Percentiles rank a stretch among this genome's conserved stretches.
These are phyloP conservation scores for Microbotryum violaceum DNA, from an alignment of 1,284 basidiomycete species.

Conservation along the genomic window DNA sequence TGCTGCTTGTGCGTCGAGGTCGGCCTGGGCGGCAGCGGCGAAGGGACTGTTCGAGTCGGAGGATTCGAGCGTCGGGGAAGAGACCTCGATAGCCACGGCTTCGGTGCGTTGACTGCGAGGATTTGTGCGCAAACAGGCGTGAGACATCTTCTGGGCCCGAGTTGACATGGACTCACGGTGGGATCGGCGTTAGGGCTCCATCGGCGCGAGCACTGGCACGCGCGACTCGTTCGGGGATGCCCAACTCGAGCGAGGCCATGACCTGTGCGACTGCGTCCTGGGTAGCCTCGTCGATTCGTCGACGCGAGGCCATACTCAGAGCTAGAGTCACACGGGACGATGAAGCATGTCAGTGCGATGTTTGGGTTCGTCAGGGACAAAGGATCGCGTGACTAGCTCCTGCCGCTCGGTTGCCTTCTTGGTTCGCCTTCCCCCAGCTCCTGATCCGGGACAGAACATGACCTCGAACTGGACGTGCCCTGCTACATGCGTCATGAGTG, in stretches of 20 bases:
- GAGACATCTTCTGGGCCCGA: background rate
- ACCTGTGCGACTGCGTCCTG: slow-evolving; percentile 32
- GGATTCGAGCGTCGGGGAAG: slow-evolving; percentile 13
- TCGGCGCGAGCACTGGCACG: slow-evolving; percentile 35
- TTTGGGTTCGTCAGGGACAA: background rate
- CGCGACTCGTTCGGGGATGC: slow-evolving; percentile 35
- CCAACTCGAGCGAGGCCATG: slow-evolving; percentile 35
- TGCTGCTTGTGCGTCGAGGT: too few relatives aligned
- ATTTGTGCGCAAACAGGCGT: background rate
- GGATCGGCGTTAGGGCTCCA: slow-evolving; percentile 35
- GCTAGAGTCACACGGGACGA: slow-evolving; percentile 9
- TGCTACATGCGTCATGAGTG: too few relatives aligned
- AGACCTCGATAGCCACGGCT: slow-evolving; percentile 18
- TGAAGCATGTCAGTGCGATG: background rate
- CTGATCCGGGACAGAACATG: too few relatives aligned
- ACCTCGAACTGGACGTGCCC: too few relatives aligned
- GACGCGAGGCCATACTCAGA: slow-evolving; percentile 28
- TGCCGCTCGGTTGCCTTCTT: too few relatives aligned
- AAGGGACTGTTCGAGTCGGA: slow-evolving; percentile 10
- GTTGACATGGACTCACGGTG: slow-evolving; percentile 31
- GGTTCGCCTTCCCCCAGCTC: too few relatives aligned
- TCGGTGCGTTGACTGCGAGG: slow-evolving; percentile 18
- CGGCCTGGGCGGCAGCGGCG: too few relatives aligned
- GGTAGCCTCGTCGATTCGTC: slow-evolving; percentile 19
- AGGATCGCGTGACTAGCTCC: background rate